Conservation (phyloP, 805 yeast genomes). For the Sungouiozyma ichnusensis region DNA sequence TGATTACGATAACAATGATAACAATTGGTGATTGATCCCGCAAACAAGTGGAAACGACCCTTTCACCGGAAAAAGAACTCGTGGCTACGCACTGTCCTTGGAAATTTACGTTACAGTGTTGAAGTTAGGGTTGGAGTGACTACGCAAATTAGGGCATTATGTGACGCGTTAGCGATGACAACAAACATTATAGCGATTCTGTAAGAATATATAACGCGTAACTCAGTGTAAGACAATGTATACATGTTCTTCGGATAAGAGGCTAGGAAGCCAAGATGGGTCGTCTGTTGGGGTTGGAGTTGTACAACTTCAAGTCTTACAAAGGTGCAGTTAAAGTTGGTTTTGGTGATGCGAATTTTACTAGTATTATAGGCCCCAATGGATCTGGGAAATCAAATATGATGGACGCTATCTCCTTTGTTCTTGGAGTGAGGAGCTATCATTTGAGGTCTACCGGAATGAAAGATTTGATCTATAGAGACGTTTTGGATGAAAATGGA, state of each 20-base stretch:
- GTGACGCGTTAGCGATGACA: too few species aligned
- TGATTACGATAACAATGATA: neutral
- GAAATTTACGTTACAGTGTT: too few species aligned
- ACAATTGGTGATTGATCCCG: neutral
- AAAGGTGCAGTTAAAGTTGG: slow-evolving; percentile 66
- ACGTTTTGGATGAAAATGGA: slow-evolving; percentile 27
- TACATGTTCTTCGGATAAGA: neutral
- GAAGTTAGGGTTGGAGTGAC: neutral
- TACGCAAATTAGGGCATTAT: too few species aligned
- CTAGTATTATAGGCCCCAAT: slow-evolving; percentile 95
- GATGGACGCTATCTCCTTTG: slow-evolving; percentile 96
- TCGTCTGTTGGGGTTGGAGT: slow-evolving; percentile 63
- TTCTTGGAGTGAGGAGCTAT: slow-evolving; percentile 67
- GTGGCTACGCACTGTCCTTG: too few species aligned
- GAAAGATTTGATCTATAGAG: slow-evolving; percentile 75
- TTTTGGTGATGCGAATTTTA: slow-evolving; percentile 73
- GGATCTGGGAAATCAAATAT: slow-evolving; percentile 96
- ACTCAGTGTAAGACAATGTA: neutral
- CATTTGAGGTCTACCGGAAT: slow-evolving; percentile 67
- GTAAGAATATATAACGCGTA: too few species aligned
- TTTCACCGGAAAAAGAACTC: too few species aligned
- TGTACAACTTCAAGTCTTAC: slow-evolving; percentile 86
- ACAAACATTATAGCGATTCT: too few species aligned
- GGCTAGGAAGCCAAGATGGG: slow-evolving; percentile 48
- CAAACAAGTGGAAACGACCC: too few species aligned